These are phyloP conservation scores for Rhytidiadelphus loreus DNA, from an alignment of 225 moss, liverwort and hornwort genomes.

Conservation along the genomic window DNA sequence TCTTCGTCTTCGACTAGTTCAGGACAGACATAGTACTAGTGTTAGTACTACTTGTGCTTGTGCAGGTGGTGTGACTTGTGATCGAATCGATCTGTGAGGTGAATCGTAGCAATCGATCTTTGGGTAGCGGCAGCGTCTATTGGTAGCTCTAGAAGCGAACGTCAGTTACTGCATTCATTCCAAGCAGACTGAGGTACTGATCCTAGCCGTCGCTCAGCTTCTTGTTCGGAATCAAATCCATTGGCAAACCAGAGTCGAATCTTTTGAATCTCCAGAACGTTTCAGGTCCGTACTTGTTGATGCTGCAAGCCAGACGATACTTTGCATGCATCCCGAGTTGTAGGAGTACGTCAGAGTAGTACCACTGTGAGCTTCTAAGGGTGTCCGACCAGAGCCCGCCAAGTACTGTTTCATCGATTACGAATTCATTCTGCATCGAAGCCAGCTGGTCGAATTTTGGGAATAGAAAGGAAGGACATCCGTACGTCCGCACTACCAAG, in stretches of 20 bases:
- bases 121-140: not conserved
- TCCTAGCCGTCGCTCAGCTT: not conserved
- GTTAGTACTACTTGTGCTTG: not conserved
- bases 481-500: not conserved
- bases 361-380: not conserved
- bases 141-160: not conserved
- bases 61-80: not conserved
- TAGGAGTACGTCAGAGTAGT: not conserved
- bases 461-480: not conserved
- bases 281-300: not conserved
- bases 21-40: not conserved
- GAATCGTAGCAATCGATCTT: not conserved
- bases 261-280: not conserved
- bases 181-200: not conserved
- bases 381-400: not conserved
- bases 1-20: not conserved
- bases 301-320: not conserved
- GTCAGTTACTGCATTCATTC: not conserved
- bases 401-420: not conserved
- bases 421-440: not conserved
- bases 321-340: not conserved
- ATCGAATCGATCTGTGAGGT: not conserved
- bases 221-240: not conserved
- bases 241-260: not conserved
- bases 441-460: not conserved